Conservation (phyloP, 306 rosid species). For the Glycine tomentella region DNA sequence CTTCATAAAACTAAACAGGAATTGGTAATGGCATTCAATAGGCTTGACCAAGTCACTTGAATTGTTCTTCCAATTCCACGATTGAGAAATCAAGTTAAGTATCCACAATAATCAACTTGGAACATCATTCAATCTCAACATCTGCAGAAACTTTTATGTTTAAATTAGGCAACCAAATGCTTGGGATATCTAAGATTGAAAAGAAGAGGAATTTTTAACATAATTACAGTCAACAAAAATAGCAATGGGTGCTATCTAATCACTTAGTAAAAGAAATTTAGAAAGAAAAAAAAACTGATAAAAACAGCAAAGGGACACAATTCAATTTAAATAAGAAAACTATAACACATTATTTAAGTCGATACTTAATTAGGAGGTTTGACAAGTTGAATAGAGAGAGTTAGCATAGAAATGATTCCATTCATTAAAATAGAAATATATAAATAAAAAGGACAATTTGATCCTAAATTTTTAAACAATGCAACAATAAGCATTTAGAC, state of each 20-base stretch:
- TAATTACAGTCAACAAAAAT: not conserved
- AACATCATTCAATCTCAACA: no score
- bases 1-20: no score
- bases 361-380: not conserved
- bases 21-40: no score
- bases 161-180: not conserved
- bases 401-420: conserved; percentile 8
- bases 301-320: not conserved
- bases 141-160: not conserved
- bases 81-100: no score
- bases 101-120: no score
- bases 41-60: no score
- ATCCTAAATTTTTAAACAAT: no score
- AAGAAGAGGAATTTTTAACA: not conserved
- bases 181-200: conserved; percentile 18
- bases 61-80: no score
- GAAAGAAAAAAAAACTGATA: no score
- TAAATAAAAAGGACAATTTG: conserved; percentile 2
- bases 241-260: not conserved
- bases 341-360: not conserved
- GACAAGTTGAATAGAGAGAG: conserved; percentile 6
- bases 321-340: conserved; percentile 8
- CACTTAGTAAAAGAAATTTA: not conserved
- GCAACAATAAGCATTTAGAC: no score
- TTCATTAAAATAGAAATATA: conserved; percentile 1